Evolutionary conservation across 805 yeast genomes (phyloP).

Genomic region (Saccharomycopsis malanga): DNA sequence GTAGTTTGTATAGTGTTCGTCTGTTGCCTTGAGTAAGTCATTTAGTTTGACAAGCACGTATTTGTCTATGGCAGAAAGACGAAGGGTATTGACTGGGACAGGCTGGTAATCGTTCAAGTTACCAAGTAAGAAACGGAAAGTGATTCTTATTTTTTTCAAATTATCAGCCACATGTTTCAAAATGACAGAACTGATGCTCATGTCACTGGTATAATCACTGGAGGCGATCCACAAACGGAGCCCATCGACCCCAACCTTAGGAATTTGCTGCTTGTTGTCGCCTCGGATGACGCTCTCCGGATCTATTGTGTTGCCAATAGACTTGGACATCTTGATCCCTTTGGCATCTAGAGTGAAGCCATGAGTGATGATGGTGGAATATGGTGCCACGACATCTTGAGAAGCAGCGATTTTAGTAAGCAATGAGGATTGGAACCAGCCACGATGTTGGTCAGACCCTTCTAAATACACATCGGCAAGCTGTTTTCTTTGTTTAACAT

Average conservation of each 20-base stretch:
- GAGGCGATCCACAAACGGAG: slow-evolving; percentile 86
- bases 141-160: slow-evolving; percentile 72
- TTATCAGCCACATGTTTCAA: slow-evolving; percentile 72
- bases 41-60: slow-evolving; percentile 52
- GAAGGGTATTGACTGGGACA: neutral
- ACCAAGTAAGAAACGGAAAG: slow-evolving; percentile 76
- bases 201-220: slow-evolving; percentile 77
- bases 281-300: slow-evolving; percentile 69
- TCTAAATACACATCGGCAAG: slow-evolving; percentile 82
- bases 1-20: slow-evolving; percentile 43
- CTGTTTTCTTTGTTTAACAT: slow-evolving; percentile 34
- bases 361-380: slow-evolving; percentile 72
- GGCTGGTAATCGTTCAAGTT: slow-evolving; percentile 37
- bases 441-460: slow-evolving; percentile 98
- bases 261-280: slow-evolving; percentile 38
- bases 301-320: slow-evolving; percentile 72
- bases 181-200: slow-evolving; percentile 64
- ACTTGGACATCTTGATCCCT: slow-evolving; percentile 90
- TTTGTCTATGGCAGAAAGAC: slow-evolving; percentile 48
- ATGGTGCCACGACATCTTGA: slow-evolving; percentile 48
- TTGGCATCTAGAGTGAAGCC: slow-evolving; percentile 87
- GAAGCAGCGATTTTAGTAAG: slow-evolving; percentile 58
- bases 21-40: slow-evolving; percentile 37
- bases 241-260: slow-evolving; percentile 83
- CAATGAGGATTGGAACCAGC: slow-evolving; percentile 96